Evolutionary conservation across 179 eudicot species (phyloP), one percentile per base, ranked within the genome.

Genomic region (Gypsophila paniculata): DNA sequence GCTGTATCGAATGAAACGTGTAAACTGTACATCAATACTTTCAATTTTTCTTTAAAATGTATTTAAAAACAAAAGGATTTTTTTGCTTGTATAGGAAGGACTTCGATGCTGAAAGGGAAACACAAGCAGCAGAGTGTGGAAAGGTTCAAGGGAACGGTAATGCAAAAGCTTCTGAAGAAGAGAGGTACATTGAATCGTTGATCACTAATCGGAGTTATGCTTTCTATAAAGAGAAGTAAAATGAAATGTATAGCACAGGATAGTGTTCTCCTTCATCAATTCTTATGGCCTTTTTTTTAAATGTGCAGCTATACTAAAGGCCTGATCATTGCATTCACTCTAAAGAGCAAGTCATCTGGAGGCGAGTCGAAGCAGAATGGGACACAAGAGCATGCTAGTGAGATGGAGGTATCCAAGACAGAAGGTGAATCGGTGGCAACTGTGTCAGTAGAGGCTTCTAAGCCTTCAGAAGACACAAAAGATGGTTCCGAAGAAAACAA

Each of bases 301-400:
- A 48, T 19, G 51, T 64, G 13, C 91, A 94, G 99, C 79, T 94
- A 91, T 70, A 85, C 96, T 5, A 86, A 91, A 76, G 97, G 96
- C 80, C 85, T 94, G 61, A 85, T 94, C 78, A 74, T 94, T 75
- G 92, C 99, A 61, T 94, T 94, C 81, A 81, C 77, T 29, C 66
- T 94, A 75, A 94, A 86, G 89, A 82, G 83, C 69, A 84, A 72
- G 68, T 79, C 86, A 60, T 57, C 80, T 64, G 78, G 71, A 69
- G 81, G 68, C 74, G 82, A 86, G 21, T 48, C 83, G 15, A 74
- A 74, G 42, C 77, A 83, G 69, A 84, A 80, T 75, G 85, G 70
- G 60, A 66, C 61, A 77, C 21, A 73, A 38, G 85, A 82, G 78
- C 71, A 80, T 18, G 71, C 39, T 25, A 82, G 52, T 48, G 71